A percentile compares a stretch with the other conserved stretches of the same genome.
Conservation (phyloP, 1,139 yeast genomes). For the Geotrichum fermentans region DNA sequence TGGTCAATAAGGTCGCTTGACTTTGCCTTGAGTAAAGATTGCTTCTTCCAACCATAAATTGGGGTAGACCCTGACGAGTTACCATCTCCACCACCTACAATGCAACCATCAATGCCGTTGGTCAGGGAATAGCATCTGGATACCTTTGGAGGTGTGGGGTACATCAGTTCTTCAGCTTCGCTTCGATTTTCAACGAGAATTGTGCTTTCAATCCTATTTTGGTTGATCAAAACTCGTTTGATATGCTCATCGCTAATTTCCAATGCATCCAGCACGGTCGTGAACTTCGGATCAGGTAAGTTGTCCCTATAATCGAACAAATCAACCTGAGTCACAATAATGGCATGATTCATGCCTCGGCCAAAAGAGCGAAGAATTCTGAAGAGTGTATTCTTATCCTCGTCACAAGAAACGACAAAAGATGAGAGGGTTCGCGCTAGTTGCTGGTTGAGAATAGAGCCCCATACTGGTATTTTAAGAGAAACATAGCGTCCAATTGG, state of each 20-base stretch:
- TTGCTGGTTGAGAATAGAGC: conserved; percentile 53
- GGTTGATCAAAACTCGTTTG: conserved; percentile 62
- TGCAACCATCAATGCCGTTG: conserved; percentile 44
- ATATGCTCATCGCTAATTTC: conserved; percentile 52
- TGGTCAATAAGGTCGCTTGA: conserved; percentile 22
- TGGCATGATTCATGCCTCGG: conserved; percentile 29
- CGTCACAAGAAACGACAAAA: conserved; percentile 61
- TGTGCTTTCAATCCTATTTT: conserved; percentile 53
- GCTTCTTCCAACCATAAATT: conserved; percentile 39
- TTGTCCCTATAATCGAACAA: conserved; percentile 47
- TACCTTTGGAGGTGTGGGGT: conserved; percentile 43
- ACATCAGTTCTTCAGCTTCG: conserved; percentile 49
- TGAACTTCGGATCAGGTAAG: conserved; percentile 38
- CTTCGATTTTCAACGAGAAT: conserved; percentile 49
- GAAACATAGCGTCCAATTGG: conserved; percentile 68
- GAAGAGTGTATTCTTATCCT: conserved; percentile 53
- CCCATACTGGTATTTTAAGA: conserved; percentile 60
- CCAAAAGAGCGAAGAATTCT: conserved; percentile 40
- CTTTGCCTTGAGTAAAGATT: conserved; percentile 25
- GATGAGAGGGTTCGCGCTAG: conserved; percentile 50
- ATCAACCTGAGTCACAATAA: conserved; percentile 56
- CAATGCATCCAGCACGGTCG: conserved; percentile 58
- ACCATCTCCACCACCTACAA: conserved; percentile 14
- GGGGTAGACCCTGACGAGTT: conserved; percentile 53
- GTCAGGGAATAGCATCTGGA: conserved; percentile 45